A percentile compares a stretch with the other conserved stretches of the same genome.
phyloP scores from a whole-genome alignment of 1,139 yeast species.

The Arxiozyma slooffiae region DNA sequence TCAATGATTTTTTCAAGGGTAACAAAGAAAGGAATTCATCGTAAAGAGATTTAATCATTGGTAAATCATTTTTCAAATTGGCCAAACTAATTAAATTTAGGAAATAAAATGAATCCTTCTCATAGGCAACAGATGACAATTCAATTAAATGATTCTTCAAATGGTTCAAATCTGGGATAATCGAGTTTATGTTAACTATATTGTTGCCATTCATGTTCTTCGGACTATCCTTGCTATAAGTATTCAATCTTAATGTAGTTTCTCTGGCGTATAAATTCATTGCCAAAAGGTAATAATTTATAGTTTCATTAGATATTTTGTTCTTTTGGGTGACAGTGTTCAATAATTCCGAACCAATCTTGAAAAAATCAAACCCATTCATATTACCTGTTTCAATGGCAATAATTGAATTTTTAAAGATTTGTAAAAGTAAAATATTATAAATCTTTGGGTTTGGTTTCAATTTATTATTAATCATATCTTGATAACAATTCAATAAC shows the following conservation, averaged over 20 bases:
- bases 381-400: slow-evolving; percentile 30
- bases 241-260: slow-evolving; percentile 7
- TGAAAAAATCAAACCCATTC: slow-evolving; percentile 49
- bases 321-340: slow-evolving; percentile 36
- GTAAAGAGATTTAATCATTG: slow-evolving; percentile 27
- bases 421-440: slow-evolving; percentile 41
- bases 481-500: slow-evolving; percentile 58
- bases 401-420: slow-evolving; percentile 43
- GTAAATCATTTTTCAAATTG: slow-evolving; percentile 28
- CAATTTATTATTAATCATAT: slow-evolving; percentile 41
- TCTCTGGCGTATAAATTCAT: slow-evolving; percentile 32
- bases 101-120: slow-evolving; percentile 29
- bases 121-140: slow-evolving; percentile 15
- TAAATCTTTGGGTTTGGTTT: slow-evolving; percentile 51
- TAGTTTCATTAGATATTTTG: slow-evolving; percentile 24
- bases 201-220: neutral
- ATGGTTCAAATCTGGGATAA: slow-evolving; percentile 7
- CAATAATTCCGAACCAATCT: slow-evolving; percentile 54
- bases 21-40: slow-evolving; percentile 30
- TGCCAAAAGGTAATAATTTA: slow-evolving; percentile 30
- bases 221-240: neutral
- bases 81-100: slow-evolving; percentile 30
- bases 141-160: slow-evolving; percentile 8
- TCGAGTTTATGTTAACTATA: neutral
- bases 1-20: slow-evolving; percentile 4